Percentiles rank a stretch among this genome's conserved stretches.
Conservation (phyloP, 2,329 filamentous ascomycete species). For the Samsoniella hepiali region DNA sequence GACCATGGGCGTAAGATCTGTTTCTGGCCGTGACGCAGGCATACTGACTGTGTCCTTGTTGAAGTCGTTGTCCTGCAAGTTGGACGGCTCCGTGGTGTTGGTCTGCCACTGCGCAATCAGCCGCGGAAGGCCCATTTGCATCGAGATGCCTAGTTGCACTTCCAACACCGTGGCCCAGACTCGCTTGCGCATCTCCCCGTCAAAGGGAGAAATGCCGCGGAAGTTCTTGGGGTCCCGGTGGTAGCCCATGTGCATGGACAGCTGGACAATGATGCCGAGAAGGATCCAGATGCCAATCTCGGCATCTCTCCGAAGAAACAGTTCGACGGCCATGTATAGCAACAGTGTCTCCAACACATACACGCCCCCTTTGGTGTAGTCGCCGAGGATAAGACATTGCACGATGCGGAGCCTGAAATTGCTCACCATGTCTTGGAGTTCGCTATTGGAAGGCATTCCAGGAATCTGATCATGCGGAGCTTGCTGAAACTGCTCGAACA, state of each 20-base stretch:
- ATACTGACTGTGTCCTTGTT: neutral
- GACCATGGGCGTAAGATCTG: neutral
- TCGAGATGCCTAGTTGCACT: neutral
- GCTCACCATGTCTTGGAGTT: too few species aligned
- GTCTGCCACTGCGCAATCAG: neutral
- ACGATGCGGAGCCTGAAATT: too few species aligned
- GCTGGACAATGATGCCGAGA: conserved; percentile 31
- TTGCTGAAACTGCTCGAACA: too few species aligned
- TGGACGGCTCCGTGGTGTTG: neutral
- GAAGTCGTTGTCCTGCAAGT: neutral
- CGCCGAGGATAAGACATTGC: conserved; percentile 33
- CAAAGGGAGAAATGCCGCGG: neutral
- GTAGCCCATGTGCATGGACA: conserved; percentile 40
- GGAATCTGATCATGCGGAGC: too few species aligned
- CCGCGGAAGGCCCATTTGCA: neutral
- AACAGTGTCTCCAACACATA: conserved; percentile 40
- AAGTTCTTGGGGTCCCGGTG: conserved; percentile 36
- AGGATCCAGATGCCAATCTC: conserved; percentile 35
- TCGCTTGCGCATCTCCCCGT: neutral
- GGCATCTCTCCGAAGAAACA: conserved; percentile 29
- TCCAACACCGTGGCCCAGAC: neutral
- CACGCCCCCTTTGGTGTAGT: conserved; percentile 42
- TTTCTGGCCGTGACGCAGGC: neutral
- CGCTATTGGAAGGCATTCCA: too few species aligned
- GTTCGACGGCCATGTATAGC: conserved; percentile 34